phyloP scores from a whole-genome alignment of 23 red algal genomes.

The Gracilaria caudata region DNA sequence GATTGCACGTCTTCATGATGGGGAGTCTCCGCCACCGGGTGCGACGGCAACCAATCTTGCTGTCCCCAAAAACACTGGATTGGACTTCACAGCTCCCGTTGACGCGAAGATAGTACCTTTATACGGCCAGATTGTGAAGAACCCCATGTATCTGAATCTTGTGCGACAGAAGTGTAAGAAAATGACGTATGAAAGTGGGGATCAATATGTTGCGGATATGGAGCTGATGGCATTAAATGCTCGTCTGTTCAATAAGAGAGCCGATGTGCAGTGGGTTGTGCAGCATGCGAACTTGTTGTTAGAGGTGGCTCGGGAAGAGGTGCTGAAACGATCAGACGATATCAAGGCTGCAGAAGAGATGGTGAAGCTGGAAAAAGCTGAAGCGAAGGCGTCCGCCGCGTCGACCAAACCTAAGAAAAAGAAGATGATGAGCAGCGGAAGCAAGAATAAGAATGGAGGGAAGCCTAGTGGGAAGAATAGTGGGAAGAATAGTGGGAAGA shows the following conservation, averaged over 20 bases:
- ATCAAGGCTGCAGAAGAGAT: conserved; percentile 80
- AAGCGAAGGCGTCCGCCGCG: conserved; percentile 25
- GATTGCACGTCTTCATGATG: conserved; percentile 62
- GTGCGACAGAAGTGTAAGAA: conserved; percentile 66
- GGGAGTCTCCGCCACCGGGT: conserved; percentile 61
- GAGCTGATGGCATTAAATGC: conserved; percentile 80
- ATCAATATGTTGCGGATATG: conserved; percentile 84
- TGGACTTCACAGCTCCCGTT: conserved; percentile 79
- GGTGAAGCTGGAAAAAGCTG: conserved; percentile 67
- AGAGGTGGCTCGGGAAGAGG: conserved; percentile 77
- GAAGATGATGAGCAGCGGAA: background rate
- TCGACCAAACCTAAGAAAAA: conserved; percentile 20
- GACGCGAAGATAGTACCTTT: conserved; percentile 73
- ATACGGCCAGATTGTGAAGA: conserved; percentile 76
- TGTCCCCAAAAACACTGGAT: conserved; percentile 49
- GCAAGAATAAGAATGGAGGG: background rate
- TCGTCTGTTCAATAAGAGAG: conserved; percentile 72
- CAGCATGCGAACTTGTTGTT: conserved; percentile 90
- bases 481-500: background rate
- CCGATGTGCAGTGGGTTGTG: conserved; percentile 92
- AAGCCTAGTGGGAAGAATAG: background rate
- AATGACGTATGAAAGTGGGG: conserved; percentile 54
- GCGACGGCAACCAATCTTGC: conserved; percentile 58
- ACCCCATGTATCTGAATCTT: conserved; percentile 83
- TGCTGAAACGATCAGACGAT: conserved; percentile 61